Percentiles rank a stretch among this genome's conserved stretches.
Evolutionary conservation across 169 alveolate genomes (phyloP).

Genomic region (Eimeria praecox): DNA sequence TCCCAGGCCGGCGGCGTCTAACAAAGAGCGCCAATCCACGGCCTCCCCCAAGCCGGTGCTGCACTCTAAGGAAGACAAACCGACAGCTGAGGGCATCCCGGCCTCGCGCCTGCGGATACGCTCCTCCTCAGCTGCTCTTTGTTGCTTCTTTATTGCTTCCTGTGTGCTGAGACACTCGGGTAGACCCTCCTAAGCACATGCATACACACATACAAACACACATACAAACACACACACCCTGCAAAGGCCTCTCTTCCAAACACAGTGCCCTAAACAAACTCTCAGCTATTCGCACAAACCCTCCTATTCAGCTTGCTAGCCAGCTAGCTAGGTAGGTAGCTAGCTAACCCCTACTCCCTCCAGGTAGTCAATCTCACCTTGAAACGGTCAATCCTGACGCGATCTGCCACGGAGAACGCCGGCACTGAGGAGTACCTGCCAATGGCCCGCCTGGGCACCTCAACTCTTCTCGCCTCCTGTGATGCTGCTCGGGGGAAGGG

Average conservation of each 20-base stretch:
- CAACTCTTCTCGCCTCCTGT: background rate
- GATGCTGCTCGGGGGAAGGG: constrained; percentile 17
- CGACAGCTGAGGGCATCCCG: background rate
- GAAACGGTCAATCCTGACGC: constrained; percentile 44
- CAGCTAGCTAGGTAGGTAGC: background rate
- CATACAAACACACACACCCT: background rate
- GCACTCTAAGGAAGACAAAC: background rate
- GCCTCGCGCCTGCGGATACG: background rate
- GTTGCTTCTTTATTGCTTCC: constrained; percentile 38
- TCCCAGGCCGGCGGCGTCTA: constrained; percentile 70
- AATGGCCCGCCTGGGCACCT: constrained; percentile 17
- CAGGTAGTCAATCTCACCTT: background rate
- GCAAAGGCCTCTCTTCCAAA: no score
- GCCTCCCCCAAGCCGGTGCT: constrained; percentile 40
- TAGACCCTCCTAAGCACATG: constrained; percentile 40
- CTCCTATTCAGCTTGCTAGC: background rate
- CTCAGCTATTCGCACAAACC: background rate
- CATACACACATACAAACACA: background rate
- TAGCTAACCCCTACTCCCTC: background rate
- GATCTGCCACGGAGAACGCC: constrained; percentile 64
- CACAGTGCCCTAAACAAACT: background rate
- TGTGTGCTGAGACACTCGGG: constrained; percentile 64
- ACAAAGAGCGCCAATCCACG: constrained; percentile 51
- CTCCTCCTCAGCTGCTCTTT: constrained; percentile 13
- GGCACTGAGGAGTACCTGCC: constrained; percentile 61